Evolutionary conservation across 2,329 filamentous ascomycete genomes (phyloP).

Genomic region (Sporothrix mexicana): DNA sequence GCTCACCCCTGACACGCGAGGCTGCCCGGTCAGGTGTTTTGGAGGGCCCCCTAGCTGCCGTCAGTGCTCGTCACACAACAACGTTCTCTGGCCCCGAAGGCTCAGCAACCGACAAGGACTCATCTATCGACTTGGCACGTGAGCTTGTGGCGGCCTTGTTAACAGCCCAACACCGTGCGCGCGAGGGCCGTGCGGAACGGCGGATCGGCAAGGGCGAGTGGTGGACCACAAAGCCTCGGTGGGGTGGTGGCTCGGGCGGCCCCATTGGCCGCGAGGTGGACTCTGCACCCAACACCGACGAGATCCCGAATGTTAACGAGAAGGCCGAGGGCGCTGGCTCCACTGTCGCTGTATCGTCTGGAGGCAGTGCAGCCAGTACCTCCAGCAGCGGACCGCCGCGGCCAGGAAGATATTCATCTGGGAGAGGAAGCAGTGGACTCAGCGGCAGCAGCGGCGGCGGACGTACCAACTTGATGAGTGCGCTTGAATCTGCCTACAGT

Average conservation of each 20-base stretch:
- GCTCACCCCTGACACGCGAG: slow-evolving; percentile 64
- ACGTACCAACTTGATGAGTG: slow-evolving; percentile 11
- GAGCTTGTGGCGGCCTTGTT: slow-evolving; percentile 66
- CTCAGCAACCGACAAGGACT: slow-evolving; percentile 50
- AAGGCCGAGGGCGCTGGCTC: slow-evolving; percentile 48
- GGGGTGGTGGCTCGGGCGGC: slow-evolving; percentile 67
- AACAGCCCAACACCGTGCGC: slow-evolving; percentile 67
- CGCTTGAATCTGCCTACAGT: slow-evolving; percentile 16
- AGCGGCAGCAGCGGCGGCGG: background rate
- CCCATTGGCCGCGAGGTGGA: slow-evolving; percentile 67
- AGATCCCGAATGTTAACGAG: slow-evolving; percentile 50
- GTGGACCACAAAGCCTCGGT: slow-evolving; percentile 66
- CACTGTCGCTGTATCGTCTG: background rate
- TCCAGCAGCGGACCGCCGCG: background rate
- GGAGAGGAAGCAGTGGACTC: background rate
- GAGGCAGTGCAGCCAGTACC: background rate
- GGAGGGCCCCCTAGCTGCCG: slow-evolving; percentile 66
- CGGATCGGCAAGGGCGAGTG: slow-evolving; percentile 64
- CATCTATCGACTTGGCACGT: slow-evolving; percentile 65
- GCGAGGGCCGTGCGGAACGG: slow-evolving; percentile 62
- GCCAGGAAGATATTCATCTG: background rate
- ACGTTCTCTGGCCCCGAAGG: slow-evolving; percentile 49
- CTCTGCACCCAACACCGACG: slow-evolving; percentile 44
- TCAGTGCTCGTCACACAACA: slow-evolving; percentile 63
- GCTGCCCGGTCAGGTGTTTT: slow-evolving; percentile 64